These are phyloP conservation scores for Candida nemodendra DNA, from an alignment of 805 yeast species.

Conservation along the genomic window DNA sequence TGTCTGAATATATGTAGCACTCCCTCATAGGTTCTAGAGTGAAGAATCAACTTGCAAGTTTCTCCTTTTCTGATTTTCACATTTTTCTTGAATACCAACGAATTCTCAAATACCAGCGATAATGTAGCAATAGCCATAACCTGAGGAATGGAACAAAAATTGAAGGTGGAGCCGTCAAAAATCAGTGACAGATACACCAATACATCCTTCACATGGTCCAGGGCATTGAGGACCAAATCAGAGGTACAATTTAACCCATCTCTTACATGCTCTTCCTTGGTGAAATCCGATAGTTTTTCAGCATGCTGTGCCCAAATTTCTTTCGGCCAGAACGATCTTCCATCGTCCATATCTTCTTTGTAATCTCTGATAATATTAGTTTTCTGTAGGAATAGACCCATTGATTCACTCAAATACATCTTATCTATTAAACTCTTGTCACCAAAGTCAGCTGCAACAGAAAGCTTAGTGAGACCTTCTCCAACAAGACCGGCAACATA, in stretches of 20 bases:
- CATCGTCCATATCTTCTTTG: slow-evolving; percentile 86
- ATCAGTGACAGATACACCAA: slow-evolving; percentile 73
- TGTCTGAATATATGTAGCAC: slow-evolving; percentile 74
- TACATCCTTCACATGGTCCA: slow-evolving; percentile 74
- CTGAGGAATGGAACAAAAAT: slow-evolving; percentile 96
- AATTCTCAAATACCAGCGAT: slow-evolving; percentile 81
- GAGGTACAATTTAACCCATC: slow-evolving; percentile 75
- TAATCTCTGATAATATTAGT: slow-evolving; percentile 95
- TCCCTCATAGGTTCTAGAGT: slow-evolving; percentile 70
- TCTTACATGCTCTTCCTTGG: slow-evolving; percentile 42
- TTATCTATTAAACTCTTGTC: slow-evolving; percentile 51
- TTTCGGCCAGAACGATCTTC: slow-evolving; percentile 93
- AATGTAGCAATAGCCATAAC: slow-evolving; percentile 98
- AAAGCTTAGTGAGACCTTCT: slow-evolving; percentile 85
- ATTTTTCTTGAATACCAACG: slow-evolving; percentile 61
- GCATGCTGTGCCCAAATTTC: slow-evolving; percentile 90
- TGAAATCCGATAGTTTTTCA: slow-evolving; percentile 58
- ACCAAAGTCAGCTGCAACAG: slow-evolving; percentile 73
- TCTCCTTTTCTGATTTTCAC: slow-evolving; percentile 91
- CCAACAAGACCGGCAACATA: slow-evolving; percentile 98
- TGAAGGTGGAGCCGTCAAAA: slow-evolving; percentile 78
- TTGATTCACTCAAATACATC: slow-evolving; percentile 65
- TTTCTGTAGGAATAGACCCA: slow-evolving; percentile 95
- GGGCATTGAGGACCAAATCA: slow-evolving; percentile 75
- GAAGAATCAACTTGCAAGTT: slow-evolving; percentile 71